Evolutionary conservation across 1,284 basidiomycete species (phyloP), one percentile per base, ranked within the genome.

Genomic region (Boletus hoseneyae): DNA sequence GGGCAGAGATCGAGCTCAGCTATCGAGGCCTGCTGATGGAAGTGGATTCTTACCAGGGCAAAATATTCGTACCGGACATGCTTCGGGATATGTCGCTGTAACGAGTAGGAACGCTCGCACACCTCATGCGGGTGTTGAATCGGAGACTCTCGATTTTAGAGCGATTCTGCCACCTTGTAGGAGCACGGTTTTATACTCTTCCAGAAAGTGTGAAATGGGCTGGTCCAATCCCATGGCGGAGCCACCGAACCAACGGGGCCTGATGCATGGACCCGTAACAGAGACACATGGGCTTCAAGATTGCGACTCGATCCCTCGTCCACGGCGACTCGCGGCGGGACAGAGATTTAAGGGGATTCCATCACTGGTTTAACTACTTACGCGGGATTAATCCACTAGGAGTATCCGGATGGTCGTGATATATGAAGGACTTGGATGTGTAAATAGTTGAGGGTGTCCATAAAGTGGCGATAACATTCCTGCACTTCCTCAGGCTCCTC

Each of bases 51-150:
- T 16, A 18, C 16, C n/a, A 7, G 15, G 34, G 8, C 34, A 18
- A n/a, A 35, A 35, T 35, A 23, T 9, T 58, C 43, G 42, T 57
- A 27, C 15, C 21, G 8, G 29, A 21, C 29, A 23, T 35, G 34
- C 16, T 35, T 35, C 34, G 34, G 34, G 7, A 35, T 35, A 35
- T 7, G 4, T 35, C 34, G 34, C 34, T 35, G 11, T 35, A 35
- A 35, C 16, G 18, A 23, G 40, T 19, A 25, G 32, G 30, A 41
- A 18, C 27, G 13, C 21, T 30, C 12, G 34, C 13, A 39, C 2
- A 23, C 18, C 6, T 30, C 16, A 15, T 12, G 35, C 35, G 18
- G 15, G 35, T 19, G 35, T 36, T 12, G 6, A 23, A 37, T 36
- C 4, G 8, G 8, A 45, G 30, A 23, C 11, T 16, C 16, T 16